A percentile compares a stretch with the other conserved stretches of the same genome.
These are phyloP conservation scores for Hippophae gyantsensis DNA, from an alignment of 306 rosid species.

Conservation along the genomic window DNA sequence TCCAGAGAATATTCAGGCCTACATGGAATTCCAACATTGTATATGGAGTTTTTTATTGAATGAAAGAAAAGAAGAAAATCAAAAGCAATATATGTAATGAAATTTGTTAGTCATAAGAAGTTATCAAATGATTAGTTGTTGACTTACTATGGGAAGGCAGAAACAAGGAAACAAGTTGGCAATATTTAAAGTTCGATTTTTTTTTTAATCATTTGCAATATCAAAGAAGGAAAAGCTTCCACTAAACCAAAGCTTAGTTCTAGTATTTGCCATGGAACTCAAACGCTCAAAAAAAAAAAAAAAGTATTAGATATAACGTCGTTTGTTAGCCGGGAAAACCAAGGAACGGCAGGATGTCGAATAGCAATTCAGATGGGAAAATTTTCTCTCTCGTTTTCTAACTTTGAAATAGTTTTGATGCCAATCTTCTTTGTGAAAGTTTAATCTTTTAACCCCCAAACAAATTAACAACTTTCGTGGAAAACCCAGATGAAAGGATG, in stretches of 20 bases:
- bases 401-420: too few species aligned
- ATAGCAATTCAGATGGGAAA: too few species aligned
- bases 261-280: neutral
- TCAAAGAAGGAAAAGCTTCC: neutral
- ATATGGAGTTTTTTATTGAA: constrained; percentile 9
- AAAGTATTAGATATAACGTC: constrained; percentile 6
- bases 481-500: constrained; percentile 4
- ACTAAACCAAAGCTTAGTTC: neutral
- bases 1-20: constrained; percentile 33
- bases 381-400: too few species aligned
- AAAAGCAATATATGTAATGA: neutral
- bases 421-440: neutral
- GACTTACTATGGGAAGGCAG: constrained; percentile 13
- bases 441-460: neutral
- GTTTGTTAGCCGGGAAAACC: constrained; percentile 8
- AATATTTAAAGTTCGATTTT: neutral
- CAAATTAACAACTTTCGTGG: constrained; percentile 19
- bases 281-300: neutral
- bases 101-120: constrained; percentile 3
- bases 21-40: constrained; percentile 27
- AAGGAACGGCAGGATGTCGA: too few species aligned
- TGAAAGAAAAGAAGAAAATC: neutral
- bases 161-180: constrained; percentile 2
- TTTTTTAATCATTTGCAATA: constrained; percentile 1
- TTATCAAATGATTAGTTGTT: constrained; percentile 6